Evolutionary conservation across 2,329 filamentous ascomycete genomes (phyloP), one percentile per base, ranked within the genome.

Genomic region (Talaromyces sp.): DNA sequence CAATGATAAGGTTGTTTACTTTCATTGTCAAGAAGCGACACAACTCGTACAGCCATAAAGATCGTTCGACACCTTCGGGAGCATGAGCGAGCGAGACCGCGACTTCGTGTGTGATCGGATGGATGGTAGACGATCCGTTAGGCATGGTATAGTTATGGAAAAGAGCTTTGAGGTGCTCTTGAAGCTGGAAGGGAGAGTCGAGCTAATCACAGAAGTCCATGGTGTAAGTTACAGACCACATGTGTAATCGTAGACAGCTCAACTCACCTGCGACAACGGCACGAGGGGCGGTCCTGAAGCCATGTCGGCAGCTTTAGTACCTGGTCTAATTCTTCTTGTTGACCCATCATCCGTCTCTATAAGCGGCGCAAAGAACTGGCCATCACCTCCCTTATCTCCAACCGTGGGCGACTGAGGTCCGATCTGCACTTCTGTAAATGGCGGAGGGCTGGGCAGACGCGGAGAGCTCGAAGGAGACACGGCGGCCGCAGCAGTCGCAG

Each of bases 1-100:
- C 92, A 66, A 97, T 89, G 70, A 98, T 91, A 64, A 99, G 86
- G 68, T 89, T 88, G 81, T 99, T 99, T 76, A 92, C 94, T 79
- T 97, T 93, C 70, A 94, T 90, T 62, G 94, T 96, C 66, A 99
- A 88, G 77, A 98, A 97, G 67, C 95, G 93, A 74, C 93, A 97
- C 59, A 99, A 90, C 80, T 99, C 95, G 81, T 98, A 99, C 54
- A 98, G 89, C 95, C 95, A 99, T 50, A 98, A 86, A 10, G 91
- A 92, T 69, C 89, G 88, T 74, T 97, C 93, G 69, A 95, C 89
- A 65, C 90, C 89, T 25, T 89, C 85, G 0, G 95, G 95, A 25
- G 93, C 90, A 52, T 89, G 88, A 43, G 93, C 89, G 45, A 99
- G 87, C 70, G 89, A 85, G 63, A 86, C 81, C 11, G 95, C 93